phyloP scores from a whole-genome alignment of 129 eudicot species.

The Flaveria trinervia region DNA sequence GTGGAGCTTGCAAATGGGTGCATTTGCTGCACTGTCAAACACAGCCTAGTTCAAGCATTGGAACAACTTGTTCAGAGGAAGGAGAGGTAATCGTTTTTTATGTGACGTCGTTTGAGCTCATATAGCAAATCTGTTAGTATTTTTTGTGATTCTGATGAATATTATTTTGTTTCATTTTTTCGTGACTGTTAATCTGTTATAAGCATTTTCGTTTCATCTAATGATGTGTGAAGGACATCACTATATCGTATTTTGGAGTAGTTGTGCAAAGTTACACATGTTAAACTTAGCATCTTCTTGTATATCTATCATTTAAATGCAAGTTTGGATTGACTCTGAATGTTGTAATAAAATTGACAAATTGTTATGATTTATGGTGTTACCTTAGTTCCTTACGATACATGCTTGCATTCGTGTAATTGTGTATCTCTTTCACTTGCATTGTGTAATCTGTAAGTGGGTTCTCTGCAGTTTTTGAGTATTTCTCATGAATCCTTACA shows the following conservation, averaged over 20 bases:
- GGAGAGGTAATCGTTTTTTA: conserved; percentile 53
- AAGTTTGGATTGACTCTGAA: background rate
- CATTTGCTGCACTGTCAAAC: conserved; percentile 93
- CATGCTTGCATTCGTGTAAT: background rate
- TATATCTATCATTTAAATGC: background rate
- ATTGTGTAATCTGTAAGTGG: background rate
- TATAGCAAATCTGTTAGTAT: background rate
- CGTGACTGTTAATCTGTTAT: background rate
- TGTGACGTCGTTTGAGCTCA: background rate
- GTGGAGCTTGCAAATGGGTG: conserved; percentile 98
- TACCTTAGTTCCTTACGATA: background rate
- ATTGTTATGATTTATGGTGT: too few relatives aligned
- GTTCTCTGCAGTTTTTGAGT: background rate
- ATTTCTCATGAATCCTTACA: background rate
- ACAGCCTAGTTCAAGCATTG: conserved; percentile 90
- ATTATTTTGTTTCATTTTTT: background rate
- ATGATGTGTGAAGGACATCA: background rate
- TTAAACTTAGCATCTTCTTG: background rate
- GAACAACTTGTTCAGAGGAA: conserved; percentile 91
- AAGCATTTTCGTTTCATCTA: conserved; percentile 7
- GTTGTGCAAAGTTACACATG: background rate
- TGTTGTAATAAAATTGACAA: too few relatives aligned
- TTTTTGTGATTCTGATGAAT: background rate
- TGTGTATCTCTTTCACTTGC: background rate
- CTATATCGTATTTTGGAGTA: conserved; percentile 6